Conservation (phyloP, 495 filamentous ascomycete genomes). For the Haplographium delicatum region DNA sequence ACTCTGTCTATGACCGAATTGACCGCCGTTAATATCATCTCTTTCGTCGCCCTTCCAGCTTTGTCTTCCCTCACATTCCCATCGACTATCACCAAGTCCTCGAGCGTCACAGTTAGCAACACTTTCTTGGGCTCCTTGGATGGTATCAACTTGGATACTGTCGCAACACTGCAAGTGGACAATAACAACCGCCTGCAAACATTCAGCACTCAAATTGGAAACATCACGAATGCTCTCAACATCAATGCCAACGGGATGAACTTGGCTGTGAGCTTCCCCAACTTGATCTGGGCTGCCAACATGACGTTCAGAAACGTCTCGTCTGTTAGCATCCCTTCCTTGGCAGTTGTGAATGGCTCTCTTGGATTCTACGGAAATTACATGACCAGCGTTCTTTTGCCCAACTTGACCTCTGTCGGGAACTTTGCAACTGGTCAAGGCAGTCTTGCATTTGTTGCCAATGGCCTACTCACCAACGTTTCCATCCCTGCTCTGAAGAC, state of each 20-base stretch:
- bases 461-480: slow-evolving; percentile 70
- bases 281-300: slow-evolving; percentile 72
- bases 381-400: slow-evolving; percentile 60
- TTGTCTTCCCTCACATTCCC: slow-evolving; percentile 65
- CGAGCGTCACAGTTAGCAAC: slow-evolving; percentile 68
- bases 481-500: slow-evolving; percentile 59
- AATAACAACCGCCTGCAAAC: slow-evolving; percentile 69
- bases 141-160: slow-evolving; percentile 67
- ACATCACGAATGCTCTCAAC: slow-evolving; percentile 56
- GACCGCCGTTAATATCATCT: slow-evolving; percentile 54
- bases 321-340: slow-evolving; percentile 67
- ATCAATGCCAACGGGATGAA: slow-evolving; percentile 61
- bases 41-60: slow-evolving; percentile 66
- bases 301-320: slow-evolving; percentile 86
- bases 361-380: slow-evolving; percentile 79
- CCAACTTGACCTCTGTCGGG: slow-evolving; percentile 77
- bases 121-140: slow-evolving; percentile 69
- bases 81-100: slow-evolving; percentile 51
- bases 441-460: slow-evolving; percentile 65
- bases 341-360: slow-evolving; percentile 68
- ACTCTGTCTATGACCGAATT: slow-evolving; percentile 59
- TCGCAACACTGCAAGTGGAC: slow-evolving; percentile 64
- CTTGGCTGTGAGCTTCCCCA: slow-evolving; percentile 60
- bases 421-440: slow-evolving; percentile 42
- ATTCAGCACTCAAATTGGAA: slow-evolving; percentile 67